Evolutionary conservation across 257 asterid genomes (phyloP).

Genomic region (Solanum chmielewskii): DNA sequence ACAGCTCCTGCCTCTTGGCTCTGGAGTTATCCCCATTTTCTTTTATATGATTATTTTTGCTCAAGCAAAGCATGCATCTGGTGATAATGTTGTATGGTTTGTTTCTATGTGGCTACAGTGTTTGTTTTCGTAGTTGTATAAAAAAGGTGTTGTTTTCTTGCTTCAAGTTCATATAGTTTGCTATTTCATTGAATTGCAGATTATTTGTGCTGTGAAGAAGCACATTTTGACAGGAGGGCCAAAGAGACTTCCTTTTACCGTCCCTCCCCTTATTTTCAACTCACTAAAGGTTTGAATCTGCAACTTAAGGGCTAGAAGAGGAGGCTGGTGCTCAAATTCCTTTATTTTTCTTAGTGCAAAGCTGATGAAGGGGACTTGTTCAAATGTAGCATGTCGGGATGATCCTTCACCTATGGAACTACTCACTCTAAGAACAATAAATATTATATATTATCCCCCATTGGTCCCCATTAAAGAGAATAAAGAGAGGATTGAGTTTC

Average conservation of each 20-base stretch:
- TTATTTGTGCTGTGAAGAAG: constrained; percentile 72
- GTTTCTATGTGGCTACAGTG: not conserved
- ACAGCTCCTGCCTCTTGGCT: not conserved
- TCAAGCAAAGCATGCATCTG: not conserved
- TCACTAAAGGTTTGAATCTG: constrained; percentile 57
- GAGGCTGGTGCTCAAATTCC: not conserved
- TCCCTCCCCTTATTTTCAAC: constrained; percentile 86
- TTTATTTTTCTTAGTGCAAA: not conserved
- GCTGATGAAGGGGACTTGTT: not conserved
- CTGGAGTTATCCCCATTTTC: not conserved
- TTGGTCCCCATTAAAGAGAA: not conserved
- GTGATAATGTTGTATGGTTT: not conserved
- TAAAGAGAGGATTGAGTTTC: not conserved
- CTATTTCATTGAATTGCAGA: constrained; percentile 38
- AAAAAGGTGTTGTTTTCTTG: not conserved
- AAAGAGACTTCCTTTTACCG: constrained; percentile 78
- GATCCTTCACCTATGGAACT: not conserved
- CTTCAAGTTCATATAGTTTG: not conserved
- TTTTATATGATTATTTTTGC: not conserved
- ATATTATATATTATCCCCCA: not conserved
- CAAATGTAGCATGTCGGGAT: not conserved
- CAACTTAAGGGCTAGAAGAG: not conserved
- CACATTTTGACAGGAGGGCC: constrained; percentile 85
- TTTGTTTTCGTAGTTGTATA: not conserved
- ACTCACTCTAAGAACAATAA: not conserved